These are phyloP conservation scores for Fagopyrum esculentum DNA, from an alignment of 148 eudicot species.

Conservation along the genomic window DNA sequence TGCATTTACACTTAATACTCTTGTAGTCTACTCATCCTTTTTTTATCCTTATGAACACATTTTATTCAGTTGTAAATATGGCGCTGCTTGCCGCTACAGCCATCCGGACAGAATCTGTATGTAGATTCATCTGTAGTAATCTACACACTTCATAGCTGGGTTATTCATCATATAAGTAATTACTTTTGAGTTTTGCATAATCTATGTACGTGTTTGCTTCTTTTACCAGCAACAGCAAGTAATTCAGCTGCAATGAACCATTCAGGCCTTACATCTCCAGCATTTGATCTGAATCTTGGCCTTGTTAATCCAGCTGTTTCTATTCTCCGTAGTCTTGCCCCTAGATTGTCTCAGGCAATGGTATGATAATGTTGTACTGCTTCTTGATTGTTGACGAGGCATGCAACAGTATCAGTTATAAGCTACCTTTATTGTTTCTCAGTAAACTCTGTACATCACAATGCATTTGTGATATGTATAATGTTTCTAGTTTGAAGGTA, in stretches of 20 bases:
- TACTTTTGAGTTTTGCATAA: slow-evolving; percentile 13
- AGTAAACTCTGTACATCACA: not conserved
- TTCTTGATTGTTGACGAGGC: not conserved
- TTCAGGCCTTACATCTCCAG: not conserved
- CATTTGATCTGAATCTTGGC: slow-evolving; percentile 29
- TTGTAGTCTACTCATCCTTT: no score
- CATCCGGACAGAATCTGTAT: slow-evolving; percentile 86
- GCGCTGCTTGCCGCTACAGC: slow-evolving; percentile 83
- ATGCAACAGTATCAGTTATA: not conserved
- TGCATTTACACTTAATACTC: no score
- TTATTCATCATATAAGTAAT: not conserved
- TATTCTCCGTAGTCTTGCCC: slow-evolving; percentile 51
- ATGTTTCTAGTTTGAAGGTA: not conserved
- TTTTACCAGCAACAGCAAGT: slow-evolving; percentile 20
- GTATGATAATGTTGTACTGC: slow-evolving; percentile 26
- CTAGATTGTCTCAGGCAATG: slow-evolving; percentile 52
- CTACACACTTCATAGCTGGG: not conserved
- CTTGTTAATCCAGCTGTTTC: slow-evolving; percentile 59
- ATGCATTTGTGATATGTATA: no score
- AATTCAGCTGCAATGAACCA: slow-evolving; percentile 24
- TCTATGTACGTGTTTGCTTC: no score
- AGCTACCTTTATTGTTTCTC: not conserved
- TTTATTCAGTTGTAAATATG: slow-evolving; percentile 61
- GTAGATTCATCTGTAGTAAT: not conserved
- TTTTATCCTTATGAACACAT: no score